phyloP scores from a whole-genome alignment of 176 grass and related monocot genomes.

The Triticum aestivum region IWGSC_CS_RefSeq_v2.1 NC_057799.1:290863480-290863979 shows the following conservation, averaged over 20 bases:
- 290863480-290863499: constrained; percentile 62
- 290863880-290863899: not conserved
- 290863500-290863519: constrained; percentile 62
- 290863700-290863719: not conserved
- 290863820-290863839: not conserved
- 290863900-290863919: constrained; percentile 8
- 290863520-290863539: constrained; percentile 64
- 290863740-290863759: not conserved
- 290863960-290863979: constrained; percentile 91
- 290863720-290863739: not conserved
- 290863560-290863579: constrained; percentile 58
- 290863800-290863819: not conserved
- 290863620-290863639: constrained; percentile 44
- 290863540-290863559: constrained; percentile 60
- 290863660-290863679: constrained; percentile 13
- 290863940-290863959: constrained; percentile 72
- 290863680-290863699: not conserved
- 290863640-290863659: constrained; percentile 15
- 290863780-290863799: not conserved
- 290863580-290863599: constrained; percentile 56
- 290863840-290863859: not conserved
- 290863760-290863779: not conserved
- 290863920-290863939: constrained; percentile 85
- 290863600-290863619: constrained; percentile 56
- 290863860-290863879: not conserved